A percentile compares a stretch with the other conserved stretches of the same genome.
phyloP scores from a whole-genome alignment of 192 early-diverging fungal species.

The Mortierella claussenii region DNA sequence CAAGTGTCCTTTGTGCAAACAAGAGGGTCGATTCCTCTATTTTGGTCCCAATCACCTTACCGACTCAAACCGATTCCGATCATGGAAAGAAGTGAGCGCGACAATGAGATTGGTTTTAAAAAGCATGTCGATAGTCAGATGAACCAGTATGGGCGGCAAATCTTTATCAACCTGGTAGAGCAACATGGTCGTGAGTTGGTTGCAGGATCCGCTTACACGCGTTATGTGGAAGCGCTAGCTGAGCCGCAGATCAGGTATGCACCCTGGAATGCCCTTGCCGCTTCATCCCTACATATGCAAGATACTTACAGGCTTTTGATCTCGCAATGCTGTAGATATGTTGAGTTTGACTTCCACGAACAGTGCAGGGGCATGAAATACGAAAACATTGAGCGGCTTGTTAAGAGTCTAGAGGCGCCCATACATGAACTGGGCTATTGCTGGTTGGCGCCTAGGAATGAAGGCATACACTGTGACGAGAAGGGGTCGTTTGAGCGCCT shows the following conservation, averaged over 20 bases:
- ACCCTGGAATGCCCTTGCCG: too few relatives aligned
- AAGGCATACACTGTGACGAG: neutral
- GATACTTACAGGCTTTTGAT: too few relatives aligned
- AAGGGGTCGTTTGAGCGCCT: conserved; percentile 22
- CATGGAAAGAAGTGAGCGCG: conserved; percentile 61
- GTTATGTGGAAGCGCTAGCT: conserved; percentile 58
- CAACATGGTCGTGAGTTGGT: conserved; percentile 72
- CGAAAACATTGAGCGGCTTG: conserved; percentile 85
- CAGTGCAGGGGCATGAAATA: conserved; percentile 93
- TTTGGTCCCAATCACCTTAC: conserved; percentile 79
- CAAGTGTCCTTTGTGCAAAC: conserved; percentile 88
- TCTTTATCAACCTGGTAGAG: conserved; percentile 75
- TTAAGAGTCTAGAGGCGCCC: conserved; percentile 73
- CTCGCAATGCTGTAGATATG: conserved; percentile 60
- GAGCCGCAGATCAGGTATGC: conserved; percentile 61
- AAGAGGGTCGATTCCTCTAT: conserved; percentile 87
- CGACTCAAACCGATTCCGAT: conserved; percentile 74
- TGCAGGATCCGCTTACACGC: conserved; percentile 70
- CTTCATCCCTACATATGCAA: too few relatives aligned
- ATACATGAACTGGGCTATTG: conserved; percentile 71
- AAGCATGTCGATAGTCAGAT: conserved; percentile 67
- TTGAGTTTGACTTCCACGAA: conserved; percentile 95
- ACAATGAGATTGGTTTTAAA: conserved; percentile 65
- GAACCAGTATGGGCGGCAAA: conserved; percentile 62
- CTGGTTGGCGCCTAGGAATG: conserved; percentile 19